Evolutionary conservation across 139 green algal species (phyloP).

Genomic region (Zygnema circumcarinatum): DNA sequence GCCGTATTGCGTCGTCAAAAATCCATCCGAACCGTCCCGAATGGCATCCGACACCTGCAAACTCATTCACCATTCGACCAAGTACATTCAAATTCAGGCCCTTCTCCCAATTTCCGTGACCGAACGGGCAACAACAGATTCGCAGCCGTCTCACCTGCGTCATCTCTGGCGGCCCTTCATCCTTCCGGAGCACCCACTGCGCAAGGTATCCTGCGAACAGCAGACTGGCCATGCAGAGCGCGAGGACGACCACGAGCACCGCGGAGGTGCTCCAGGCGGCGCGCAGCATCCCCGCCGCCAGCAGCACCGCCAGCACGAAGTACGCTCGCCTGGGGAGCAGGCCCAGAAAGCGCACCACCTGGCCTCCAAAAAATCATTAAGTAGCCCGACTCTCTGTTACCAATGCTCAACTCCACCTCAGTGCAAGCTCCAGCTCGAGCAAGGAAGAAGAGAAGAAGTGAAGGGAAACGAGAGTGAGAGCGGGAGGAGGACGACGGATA

Average conservation of each 20-base stretch:
- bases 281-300: slow-evolving; percentile 41
- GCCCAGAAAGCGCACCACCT: slow-evolving; percentile 27
- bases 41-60: slow-evolving; percentile 70
- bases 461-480: not conserved
- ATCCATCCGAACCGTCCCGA: slow-evolving; percentile 72
- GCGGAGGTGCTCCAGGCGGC: slow-evolving; percentile 19
- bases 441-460: not conserved
- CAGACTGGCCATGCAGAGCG: slow-evolving; percentile 66
- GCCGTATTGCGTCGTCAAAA: slow-evolving; percentile 73
- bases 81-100: not conserved
- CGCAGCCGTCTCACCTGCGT: slow-evolving; percentile 59
- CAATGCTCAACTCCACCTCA: not conserved
- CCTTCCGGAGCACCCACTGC: slow-evolving; percentile 70
- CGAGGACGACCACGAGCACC: slow-evolving; percentile 65
- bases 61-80: not conserved
- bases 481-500: no score
- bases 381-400: not conserved
- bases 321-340: not conserved
- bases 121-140: not conserved
- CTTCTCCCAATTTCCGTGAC: no score
- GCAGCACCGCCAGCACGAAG: slow-evolving; percentile 30
- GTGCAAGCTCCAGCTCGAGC: not conserved
- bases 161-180: slow-evolving; percentile 76
- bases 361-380: not conserved
- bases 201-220: slow-evolving; percentile 70